These are phyloP conservation scores for Volvox carteri DNA, from an alignment of 163 green algal genomes.

Conservation along the genomic window DNA sequence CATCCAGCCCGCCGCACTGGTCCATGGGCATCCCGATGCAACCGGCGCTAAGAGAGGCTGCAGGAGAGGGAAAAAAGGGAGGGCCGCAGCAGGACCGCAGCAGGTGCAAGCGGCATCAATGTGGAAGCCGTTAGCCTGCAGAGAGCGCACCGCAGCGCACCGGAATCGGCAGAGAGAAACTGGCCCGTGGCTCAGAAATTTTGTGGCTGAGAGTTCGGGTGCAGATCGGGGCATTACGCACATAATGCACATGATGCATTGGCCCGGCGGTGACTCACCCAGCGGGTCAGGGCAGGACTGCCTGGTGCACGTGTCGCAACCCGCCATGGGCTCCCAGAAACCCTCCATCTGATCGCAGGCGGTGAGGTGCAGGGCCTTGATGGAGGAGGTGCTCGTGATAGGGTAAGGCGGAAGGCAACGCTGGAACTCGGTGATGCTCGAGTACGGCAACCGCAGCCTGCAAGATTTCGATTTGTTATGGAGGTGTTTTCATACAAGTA, in stretches of 20 bases:
- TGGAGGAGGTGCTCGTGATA: neutral
- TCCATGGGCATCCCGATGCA: slow-evolving; percentile 41
- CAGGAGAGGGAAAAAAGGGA: too few species aligned
- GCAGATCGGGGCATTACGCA: too few species aligned
- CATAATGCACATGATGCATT: too few species aligned
- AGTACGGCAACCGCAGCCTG: neutral
- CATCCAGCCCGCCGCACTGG: neutral
- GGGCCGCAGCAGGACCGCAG: too few species aligned
- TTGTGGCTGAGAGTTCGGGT: too few species aligned
- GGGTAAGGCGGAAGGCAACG: slow-evolving; percentile 16
- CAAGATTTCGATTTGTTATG: too few species aligned
- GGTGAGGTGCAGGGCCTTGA: neutral
- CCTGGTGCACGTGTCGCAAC: neutral
- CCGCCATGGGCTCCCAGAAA: neutral
- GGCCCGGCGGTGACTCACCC: neutral
- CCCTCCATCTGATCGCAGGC: slow-evolving; percentile 16
- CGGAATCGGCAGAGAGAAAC: too few species aligned
- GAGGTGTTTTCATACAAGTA: too few species aligned
- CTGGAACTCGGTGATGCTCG: neutral
- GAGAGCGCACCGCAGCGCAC: too few species aligned
- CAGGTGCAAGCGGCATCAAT: too few species aligned
- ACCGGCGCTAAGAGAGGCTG: neutral
- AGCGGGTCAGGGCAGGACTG: slow-evolving; percentile 4
- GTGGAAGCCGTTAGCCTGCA: too few species aligned
- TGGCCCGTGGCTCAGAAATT: too few species aligned